Evolutionary conservation across 1,139 yeast genomes (phyloP).

Genomic region (Ogataea hybrid): DNA sequence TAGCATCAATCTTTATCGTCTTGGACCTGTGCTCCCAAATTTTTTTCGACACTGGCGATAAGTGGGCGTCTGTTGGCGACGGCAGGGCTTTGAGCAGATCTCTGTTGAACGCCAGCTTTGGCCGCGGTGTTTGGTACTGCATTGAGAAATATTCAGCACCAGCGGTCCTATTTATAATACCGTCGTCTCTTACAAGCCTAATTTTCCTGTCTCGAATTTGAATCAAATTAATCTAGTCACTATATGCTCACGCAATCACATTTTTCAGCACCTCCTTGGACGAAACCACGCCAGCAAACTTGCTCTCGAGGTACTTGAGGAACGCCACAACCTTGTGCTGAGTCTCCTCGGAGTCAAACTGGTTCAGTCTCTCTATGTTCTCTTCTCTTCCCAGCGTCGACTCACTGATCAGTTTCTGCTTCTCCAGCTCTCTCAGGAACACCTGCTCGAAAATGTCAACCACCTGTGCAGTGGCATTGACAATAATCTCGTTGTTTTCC

Average conservation of each 20-base stretch:
- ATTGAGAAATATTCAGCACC: not conserved
- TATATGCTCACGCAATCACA: constrained; percentile 42
- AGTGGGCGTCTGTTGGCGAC: no score
- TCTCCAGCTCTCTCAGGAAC: constrained; percentile 71
- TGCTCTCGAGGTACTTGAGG: constrained; percentile 69
- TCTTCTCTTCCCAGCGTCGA: constrained; percentile 83
- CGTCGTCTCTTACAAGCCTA: no score
- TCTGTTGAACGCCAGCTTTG: constrained; percentile 2
- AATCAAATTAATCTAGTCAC: constrained; percentile 1
- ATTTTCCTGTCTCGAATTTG: constrained; percentile 9
- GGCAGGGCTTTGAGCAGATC: constrained; percentile 35
- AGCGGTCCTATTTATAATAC: no score
- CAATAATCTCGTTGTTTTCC: constrained; percentile 54
- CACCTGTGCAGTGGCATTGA: constrained; percentile 59
- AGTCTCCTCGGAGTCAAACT: constrained; percentile 68
- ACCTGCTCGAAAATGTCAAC: constrained; percentile 68
- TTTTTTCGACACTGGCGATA: constrained; percentile 55
- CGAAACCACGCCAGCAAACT: constrained; percentile 60
- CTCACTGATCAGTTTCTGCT: constrained; percentile 64
- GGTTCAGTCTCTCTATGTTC: constrained; percentile 72
- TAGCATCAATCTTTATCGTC: constrained; percentile 18
- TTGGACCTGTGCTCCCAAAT: constrained; percentile 46
- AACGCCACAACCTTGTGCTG: constrained; percentile 62
- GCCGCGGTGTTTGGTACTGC: constrained; percentile 2
- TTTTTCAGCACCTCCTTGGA: constrained; percentile 53